phyloP scores from a whole-genome alignment of 1,139 yeast species.

The Entelexis sorbosivorans region DNA sequence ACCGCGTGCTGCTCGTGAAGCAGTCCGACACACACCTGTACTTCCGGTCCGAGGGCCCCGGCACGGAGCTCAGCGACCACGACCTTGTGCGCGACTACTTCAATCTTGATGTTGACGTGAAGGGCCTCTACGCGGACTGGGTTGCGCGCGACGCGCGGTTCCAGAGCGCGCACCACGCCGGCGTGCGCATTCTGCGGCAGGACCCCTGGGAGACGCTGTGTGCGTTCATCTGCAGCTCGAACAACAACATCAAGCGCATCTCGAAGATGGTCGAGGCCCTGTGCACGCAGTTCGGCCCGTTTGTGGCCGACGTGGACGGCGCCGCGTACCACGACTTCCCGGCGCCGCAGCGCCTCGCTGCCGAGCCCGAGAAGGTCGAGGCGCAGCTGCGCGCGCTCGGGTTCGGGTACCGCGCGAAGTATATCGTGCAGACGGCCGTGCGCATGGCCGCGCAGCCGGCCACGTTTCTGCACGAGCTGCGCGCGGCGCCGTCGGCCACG shows the following conservation, averaged over 20 bases:
- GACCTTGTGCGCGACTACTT: conserved; percentile 56
- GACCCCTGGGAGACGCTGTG: conserved; percentile 95
- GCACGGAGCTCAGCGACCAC: conserved; percentile 27
- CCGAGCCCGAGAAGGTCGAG: conserved; percentile 30
- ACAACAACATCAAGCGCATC: conserved; percentile 86
- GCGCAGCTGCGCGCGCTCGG: conserved; percentile 45
- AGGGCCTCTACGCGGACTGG: conserved; percentile 54
- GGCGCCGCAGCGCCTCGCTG: conserved; percentile 40
- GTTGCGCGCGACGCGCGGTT: conserved; percentile 26
- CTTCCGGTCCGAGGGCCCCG: conserved; percentile 27
- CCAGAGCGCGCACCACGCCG: conserved; percentile 36
- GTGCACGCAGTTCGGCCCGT: conserved; percentile 60
- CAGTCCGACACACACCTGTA: conserved; percentile 30
- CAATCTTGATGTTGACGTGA: conserved; percentile 47
- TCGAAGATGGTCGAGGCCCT: conserved; percentile 84
- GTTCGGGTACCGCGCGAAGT: conserved; percentile 90
- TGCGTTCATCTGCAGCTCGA: conserved; percentile 89
- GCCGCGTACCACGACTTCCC: conserved; percentile 67
- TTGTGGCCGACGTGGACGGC: conserved; percentile 47
- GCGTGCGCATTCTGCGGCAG: conserved; percentile 75
- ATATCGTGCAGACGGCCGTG: conserved; percentile 65
- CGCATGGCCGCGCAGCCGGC: conserved; percentile 22
- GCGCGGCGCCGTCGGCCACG: conserved; percentile 41
- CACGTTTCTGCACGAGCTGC: conserved; percentile 29
- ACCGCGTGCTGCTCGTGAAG: conserved; percentile 30